Percentiles rank a stretch among this genome's conserved stretches.
phyloP scores from a whole-genome alignment of 306 rosid species.

The Boehmeria nivea region DNA sequence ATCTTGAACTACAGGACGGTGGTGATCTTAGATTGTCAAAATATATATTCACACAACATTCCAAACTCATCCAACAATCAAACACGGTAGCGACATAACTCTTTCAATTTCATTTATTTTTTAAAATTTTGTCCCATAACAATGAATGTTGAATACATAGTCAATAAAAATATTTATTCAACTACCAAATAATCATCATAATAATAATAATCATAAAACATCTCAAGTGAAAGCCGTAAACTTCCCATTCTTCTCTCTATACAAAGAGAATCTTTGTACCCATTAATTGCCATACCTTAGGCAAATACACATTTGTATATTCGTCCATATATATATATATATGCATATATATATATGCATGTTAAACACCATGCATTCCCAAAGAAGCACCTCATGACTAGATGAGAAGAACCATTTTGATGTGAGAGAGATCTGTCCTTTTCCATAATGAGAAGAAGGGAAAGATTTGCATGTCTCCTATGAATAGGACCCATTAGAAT shows the following conservation, averaged over 20 bases:
- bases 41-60: slow-evolving; percentile 10
- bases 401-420: slow-evolving; percentile 13
- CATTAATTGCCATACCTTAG: slow-evolving; percentile 18
- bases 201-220: neutral
- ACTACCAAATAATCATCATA: too few relatives aligned
- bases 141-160: neutral
- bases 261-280: slow-evolving; percentile 18
- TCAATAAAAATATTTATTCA: neutral
- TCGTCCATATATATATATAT: neutral
- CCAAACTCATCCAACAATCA: slow-evolving; percentile 3
- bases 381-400: slow-evolving; percentile 25
- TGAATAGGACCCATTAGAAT: slow-evolving; percentile 8
- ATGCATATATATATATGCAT: neutral
- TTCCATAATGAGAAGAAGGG: slow-evolving; percentile 4
- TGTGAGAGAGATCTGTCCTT: slow-evolving; percentile 11
- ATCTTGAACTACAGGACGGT: slow-evolving; percentile 4
- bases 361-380: neutral
- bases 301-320: neutral
- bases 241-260: slow-evolving; percentile 1
- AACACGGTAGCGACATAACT: slow-evolving; percentile 19
- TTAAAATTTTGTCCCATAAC: slow-evolving; percentile 12
- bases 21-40: slow-evolving; percentile 6
- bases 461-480: slow-evolving; percentile 20
- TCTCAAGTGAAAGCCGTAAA: neutral
- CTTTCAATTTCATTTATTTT: neutral